Evolutionary conservation across 2,329 filamentous ascomycete species (phyloP), one percentile per base, ranked within the genome.

Genomic region (Fusarium sambucinum): DNA sequence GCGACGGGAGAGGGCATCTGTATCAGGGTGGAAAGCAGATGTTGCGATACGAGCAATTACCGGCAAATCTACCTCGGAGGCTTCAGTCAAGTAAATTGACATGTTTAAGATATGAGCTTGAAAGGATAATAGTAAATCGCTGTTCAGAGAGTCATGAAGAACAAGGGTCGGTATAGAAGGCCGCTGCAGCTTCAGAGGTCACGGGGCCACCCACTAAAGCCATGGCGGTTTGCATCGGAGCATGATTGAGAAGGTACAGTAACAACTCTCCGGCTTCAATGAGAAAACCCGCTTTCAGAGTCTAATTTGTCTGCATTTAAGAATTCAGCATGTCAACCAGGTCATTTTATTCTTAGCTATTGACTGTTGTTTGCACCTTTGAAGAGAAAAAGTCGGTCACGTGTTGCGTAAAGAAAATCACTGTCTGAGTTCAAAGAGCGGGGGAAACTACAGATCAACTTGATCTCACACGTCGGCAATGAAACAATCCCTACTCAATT

Each of bases 1-100:
- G n/a, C 58, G 58, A 10, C 58, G 58, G 9, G 59, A 63, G 0
- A 63, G 21, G 4, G 58, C 35, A 13, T 63, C 59, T 2, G 59
- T 63, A 7, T 38, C 27, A 13, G 59, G 59, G 9, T 63, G 58
- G 11, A 63, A 63, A 6, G 59, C 58, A 17, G 42, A 44, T 5
- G 58, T 57, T 17, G 59, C 59, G 5, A 63, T 63, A 1, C 50
- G 59, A 33, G 58, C n/a, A 38, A 63, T 48, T 4, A 25, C 32
- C 16, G 48, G 42, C 1, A 63, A 32, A 13, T 63, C 21, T 14
- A 32, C 25, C 5, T 63, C 47, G 1, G 16, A 21, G 8, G 59
- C 59, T 21, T 35, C 7, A 0, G 29, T 4, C 1, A 63, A 14
- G 4, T 9, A n/a, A 1, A 63, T 38, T 8, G 58, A 8, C 59